Evolutionary conservation across 169 alveolate species (phyloP), one percentile per base, ranked within the genome.

Genomic region (Plasmodium berghei): DNA sequence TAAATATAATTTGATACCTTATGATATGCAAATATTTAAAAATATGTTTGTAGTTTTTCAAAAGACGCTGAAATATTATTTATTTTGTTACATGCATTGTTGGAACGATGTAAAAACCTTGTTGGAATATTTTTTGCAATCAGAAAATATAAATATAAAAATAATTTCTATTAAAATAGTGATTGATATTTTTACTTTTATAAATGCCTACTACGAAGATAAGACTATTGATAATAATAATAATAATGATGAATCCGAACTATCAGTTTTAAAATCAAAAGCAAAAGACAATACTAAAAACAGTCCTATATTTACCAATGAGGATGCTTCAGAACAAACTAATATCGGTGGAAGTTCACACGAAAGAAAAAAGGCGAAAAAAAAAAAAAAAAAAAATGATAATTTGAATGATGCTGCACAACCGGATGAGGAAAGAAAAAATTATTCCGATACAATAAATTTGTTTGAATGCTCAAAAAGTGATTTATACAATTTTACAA

Each of bases 81-180:
- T 86, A 48, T 86, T 86, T 52, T 71, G 91, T 34, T 86, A 86
- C 26, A 86, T 86, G 86, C 87, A 86, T 71, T 86, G 91, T 14
- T 86, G 91, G 91, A 71, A 69, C 8, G 91, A 86, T 62, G 87
- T 86, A 16, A 86, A 59, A 59, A 72, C 24, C 18, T 61, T 86
- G 24, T 54, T 86, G 9, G 87, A 71, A 12, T 71, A 71, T 48
- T 86, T 86, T 48, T 34, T 86, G 45, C 86, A 86, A 52, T 70
- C 91, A n/a, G 91, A 86, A 59, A 86, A 86, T 46, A 45, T 86
- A 9, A 59, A 86, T 61, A 86, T 86, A 18, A 86, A 71, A 86
- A 59, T 86, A 45, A 71, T 86, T 16, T 63, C 91, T 20, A 86
- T 86, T 6, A 86, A 86, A 63, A 86, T 86, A 5, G 75, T 86